Base-by-base conservation (phyloP, 331 rosid genomes). In the Stylosanthes scabra region DNA sequence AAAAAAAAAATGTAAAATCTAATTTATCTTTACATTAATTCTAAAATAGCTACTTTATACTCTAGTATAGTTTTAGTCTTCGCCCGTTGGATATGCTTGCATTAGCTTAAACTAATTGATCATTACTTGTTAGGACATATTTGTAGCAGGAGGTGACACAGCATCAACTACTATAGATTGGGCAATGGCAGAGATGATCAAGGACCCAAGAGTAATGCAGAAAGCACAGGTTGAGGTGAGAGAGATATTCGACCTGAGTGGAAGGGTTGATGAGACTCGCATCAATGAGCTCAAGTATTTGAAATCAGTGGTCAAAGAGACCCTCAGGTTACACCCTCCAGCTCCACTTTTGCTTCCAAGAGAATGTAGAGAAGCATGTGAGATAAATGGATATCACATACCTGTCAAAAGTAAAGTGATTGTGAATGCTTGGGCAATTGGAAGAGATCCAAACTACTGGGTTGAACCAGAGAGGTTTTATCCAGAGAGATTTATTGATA, bases 391-490 rank as follows among this genome's bases (percentile, higher is more conserved):
- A 8, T 85, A 65, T 54, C 29, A 72, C 27, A 85, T 85, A 70
- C 85, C 88, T 0, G 12, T 28, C 2, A 81, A 81, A 71, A 76
- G 82, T 5, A 77, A 11, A 27, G 82, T 88, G 5, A 41, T 85
- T 1, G 60, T 85, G 1, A 86, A 83, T 60, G 86, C 70, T 2
- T 86, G 90, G 90, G 91, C 83, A 7, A 84, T 84, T 20, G 82
- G 77, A 65, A 81, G 91, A 81, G 88, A 86, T 74, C 78, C 88
- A 13, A 67, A 54, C 0, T 76, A 69, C 6, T 87, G 85, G 91
- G 46, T 0, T 41, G 83, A 87, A 1, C 80, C 85, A 0, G 82
- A 81, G 41, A 83, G 15, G 8, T 83, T 86, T 54, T n/a, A 72
- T 31, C 88, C 88, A 0, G 80, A 84, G 34, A 80, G 91, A 70